Evolutionary conservation across 768 basidiomycete genomes (phyloP), one percentile per base, ranked within the genome.

Genomic region (Naganishia friedmannii): DNA sequence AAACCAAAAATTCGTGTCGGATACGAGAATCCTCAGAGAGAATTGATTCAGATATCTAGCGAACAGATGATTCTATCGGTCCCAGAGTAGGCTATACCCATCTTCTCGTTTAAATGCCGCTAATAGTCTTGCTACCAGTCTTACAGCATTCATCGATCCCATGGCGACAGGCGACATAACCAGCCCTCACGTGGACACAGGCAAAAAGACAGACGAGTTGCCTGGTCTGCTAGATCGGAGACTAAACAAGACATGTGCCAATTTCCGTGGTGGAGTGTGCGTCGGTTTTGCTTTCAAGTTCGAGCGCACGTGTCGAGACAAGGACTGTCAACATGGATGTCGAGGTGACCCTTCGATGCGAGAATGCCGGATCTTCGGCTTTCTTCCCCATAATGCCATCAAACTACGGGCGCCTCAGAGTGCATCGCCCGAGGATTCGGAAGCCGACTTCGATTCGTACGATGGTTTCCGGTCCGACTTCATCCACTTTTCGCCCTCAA

Each of bases 391-490:
- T 80, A 87, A 91, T 79, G 78, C 86, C 28, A 88, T 97, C 26
- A 86, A 84, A 67, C 77, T 92, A 48, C 85, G 86, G 23, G 75
- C 76, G 28, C 68, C 70, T 2, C 77, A 78, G 32, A 74, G 75
- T 6, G n/a, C 48, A n/a, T 51, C 48, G 55, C 80, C 29, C 45
- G 32, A 29, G 23, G 23, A 23, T 10, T 67, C 5, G 10, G 56
- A 79, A 77, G n/a, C 71, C 37, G n/a, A 39, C 10, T 54, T 72
- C 65, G 94, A 97, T 80, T 92, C 92, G 0, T 95, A 87, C 81
- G 86, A 86, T 70, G 90, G 87, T 9, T 96, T 97, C 80, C 89
- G 94, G 42, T 95, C 93, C 6, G 90, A 97, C 81, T 94, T 92
- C 78, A 88, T 97, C 56, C 94, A 98, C 79, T 85, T 94, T 67